phyloP scores from a whole-genome alignment of 2,329 filamentous ascomycete species.

The Aspergillus quadricinctus region DNA sequence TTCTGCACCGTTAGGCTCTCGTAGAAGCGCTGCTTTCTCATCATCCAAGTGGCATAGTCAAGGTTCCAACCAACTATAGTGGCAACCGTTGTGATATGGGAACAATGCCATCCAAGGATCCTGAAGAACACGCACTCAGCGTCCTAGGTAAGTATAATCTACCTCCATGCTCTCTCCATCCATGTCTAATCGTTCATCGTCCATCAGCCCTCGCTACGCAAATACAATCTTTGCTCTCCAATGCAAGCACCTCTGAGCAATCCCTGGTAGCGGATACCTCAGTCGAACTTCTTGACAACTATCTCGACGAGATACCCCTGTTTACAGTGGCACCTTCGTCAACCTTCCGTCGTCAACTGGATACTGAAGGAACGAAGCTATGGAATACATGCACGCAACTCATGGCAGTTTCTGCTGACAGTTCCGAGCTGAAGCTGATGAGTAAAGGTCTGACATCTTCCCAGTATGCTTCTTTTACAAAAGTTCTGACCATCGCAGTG shows the following conservation, averaged over 20 bases:
- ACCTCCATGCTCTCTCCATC: background rate
- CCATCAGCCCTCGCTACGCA: conserved; percentile 21
- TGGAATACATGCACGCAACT: conserved; percentile 36
- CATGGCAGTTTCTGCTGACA: conserved; percentile 8
- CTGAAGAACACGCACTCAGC: background rate
- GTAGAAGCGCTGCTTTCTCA: background rate
- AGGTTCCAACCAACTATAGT: background rate
- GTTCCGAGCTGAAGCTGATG: conserved; percentile 6
- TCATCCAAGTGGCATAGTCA: background rate
- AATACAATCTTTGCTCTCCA: conserved; percentile 11
- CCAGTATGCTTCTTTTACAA: background rate
- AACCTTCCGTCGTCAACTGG: conserved; percentile 20
- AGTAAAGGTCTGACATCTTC: conserved; percentile 15
- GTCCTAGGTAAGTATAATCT: conserved; percentile 5
- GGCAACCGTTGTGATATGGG: background rate
- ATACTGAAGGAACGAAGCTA: conserved; percentile 28
- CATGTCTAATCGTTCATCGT: background rate
- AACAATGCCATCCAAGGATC: background rate
- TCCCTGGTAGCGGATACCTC: conserved; percentile 1
- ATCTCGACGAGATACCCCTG: conserved; percentile 15
- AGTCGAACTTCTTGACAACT: conserved; percentile 9
- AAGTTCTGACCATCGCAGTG: conserved; percentile 23
- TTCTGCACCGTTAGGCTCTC: background rate
- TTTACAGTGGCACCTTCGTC: background rate
- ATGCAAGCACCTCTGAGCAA: background rate